Conservation (phyloP, 2,329 filamentous ascomycete species). For the Curvularia spicifera region DNA sequence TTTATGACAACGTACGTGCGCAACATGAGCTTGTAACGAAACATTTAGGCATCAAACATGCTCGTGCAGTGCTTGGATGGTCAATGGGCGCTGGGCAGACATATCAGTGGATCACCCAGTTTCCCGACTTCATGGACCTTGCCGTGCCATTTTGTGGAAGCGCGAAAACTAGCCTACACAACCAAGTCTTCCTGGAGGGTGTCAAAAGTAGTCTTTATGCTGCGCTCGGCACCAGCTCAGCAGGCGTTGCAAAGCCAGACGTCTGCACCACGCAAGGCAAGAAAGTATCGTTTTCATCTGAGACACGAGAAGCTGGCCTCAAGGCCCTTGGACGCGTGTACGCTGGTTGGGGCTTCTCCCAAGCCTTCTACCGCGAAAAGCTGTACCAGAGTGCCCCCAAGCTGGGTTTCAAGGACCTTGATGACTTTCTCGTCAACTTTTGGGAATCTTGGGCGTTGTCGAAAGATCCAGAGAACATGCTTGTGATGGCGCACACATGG, state of each 20-base stretch:
- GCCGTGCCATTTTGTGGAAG: constrained; percentile 70
- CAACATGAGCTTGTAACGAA: constrained; percentile 71
- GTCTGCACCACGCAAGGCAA: constrained; percentile 26
- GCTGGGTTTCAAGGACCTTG: constrained; percentile 70
- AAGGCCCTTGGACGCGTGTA: constrained; percentile 78
- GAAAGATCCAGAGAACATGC: constrained; percentile 77
- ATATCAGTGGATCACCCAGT: constrained; percentile 69
- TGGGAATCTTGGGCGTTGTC: constrained; percentile 78
- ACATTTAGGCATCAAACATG: constrained; percentile 65
- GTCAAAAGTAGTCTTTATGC: constrained; percentile 67
- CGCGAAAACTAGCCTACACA: constrained; percentile 69
- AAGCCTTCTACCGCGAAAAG: constrained; percentile 76
- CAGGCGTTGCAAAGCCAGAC: constrained; percentile 52
- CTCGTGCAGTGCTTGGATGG: constrained; percentile 70
- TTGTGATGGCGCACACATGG: constrained; percentile 80
- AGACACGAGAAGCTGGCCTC: constrained; percentile 63
- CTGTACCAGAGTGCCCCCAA: constrained; percentile 63
- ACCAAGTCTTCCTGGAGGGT: constrained; percentile 71
- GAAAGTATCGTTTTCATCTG: constrained; percentile 56
- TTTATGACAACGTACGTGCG: constrained; percentile 73
- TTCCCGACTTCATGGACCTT: constrained; percentile 70
- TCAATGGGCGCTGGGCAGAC: constrained; percentile 73
- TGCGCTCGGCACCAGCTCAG: constrained; percentile 61
- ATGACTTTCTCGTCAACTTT: constrained; percentile 75
- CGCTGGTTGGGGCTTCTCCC: constrained; percentile 81